These are phyloP conservation scores for Alternaria gansuensis DNA, from an alignment of 2,329 filamentous ascomycete genomes.

Conservation along the genomic window DNA sequence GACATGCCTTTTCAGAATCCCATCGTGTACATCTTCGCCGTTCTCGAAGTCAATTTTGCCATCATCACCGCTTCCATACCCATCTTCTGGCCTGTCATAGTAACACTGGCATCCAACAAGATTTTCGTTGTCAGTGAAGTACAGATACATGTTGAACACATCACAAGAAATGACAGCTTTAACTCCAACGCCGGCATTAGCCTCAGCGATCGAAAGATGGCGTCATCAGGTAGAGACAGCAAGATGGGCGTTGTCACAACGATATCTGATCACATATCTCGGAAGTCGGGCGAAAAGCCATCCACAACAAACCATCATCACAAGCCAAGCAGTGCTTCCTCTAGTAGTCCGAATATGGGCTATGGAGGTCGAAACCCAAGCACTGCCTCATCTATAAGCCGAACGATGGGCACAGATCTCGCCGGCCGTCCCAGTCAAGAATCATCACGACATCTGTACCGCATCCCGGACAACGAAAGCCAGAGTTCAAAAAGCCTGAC, in stretches of 20 bases:
- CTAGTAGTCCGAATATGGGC: constrained; percentile 21
- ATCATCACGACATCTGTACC: constrained; percentile 37
- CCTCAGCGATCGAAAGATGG: constrained; percentile 28
- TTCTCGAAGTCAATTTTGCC: constrained; percentile 52
- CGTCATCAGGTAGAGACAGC: constrained; percentile 14
- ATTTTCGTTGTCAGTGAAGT: constrained; percentile 54
- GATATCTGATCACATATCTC: constrained; percentile 19
- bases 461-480: constrained; percentile 9
- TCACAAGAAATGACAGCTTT: constrained; percentile 28
- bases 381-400: constrained; percentile 26
- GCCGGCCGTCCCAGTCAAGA: constrained; percentile 39
- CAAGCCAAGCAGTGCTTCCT: constrained; percentile 23
- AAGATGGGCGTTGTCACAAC: constrained; percentile 27
- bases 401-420: constrained; percentile 20
- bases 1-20: constrained; percentile 47
- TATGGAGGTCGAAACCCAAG: constrained; percentile 24
- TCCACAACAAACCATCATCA: constrained; percentile 15
- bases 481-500: constrained; percentile 9
- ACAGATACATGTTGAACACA: constrained; percentile 45
- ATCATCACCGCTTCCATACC: constrained; percentile 51
- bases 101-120: constrained; percentile 42
- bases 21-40: constrained; percentile 46
- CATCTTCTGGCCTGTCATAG: constrained; percentile 52
- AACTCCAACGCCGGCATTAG: constrained; percentile 26
- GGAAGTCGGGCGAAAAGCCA: constrained; percentile 7